phyloP scores from a whole-genome alignment of 1,284 basidiomycete species.

The Ganoderma meredithae region DNA sequence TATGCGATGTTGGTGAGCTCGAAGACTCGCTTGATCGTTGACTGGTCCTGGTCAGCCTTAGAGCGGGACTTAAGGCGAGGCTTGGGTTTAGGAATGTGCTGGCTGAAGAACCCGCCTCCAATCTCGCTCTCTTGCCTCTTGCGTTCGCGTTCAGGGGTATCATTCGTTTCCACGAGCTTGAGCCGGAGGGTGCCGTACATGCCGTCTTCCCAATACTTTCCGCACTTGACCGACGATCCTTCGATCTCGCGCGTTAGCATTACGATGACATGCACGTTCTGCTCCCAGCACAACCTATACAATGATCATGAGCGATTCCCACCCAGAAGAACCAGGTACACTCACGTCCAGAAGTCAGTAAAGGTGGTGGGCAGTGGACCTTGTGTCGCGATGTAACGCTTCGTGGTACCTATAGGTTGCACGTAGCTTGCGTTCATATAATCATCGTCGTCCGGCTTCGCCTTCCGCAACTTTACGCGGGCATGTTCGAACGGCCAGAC shows the following conservation, averaged over 20 bases:
- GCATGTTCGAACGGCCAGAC: constrained; percentile 98
- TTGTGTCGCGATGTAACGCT: constrained; percentile 95
- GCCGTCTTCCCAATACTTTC: constrained; percentile 86
- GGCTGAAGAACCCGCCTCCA: constrained; percentile 39
- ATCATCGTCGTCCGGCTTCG: constrained; percentile 69
- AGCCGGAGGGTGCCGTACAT: constrained; percentile 77
- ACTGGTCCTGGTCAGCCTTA: constrained; percentile 29
- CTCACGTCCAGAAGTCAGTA: constrained; percentile 95
- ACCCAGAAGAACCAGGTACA: constrained; percentile 32
- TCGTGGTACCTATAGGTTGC: constrained; percentile 81
- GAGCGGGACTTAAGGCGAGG: constrained; percentile 17
- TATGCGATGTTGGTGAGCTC: constrained; percentile 67
- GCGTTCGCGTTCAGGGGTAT: constrained; percentile 41
- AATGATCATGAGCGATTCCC: constrained; percentile 2
- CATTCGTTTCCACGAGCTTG: constrained; percentile 65
- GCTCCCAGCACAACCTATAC: constrained; percentile 78
- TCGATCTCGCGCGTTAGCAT: constrained; percentile 96
- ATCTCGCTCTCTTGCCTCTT: constrained; percentile 44
- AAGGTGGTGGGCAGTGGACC: constrained; percentile 93
- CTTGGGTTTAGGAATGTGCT: constrained; percentile 28
- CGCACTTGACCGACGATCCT: constrained; percentile 89
- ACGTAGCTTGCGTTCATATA: constrained; percentile 95
- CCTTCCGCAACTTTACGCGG: constrained; percentile 74
- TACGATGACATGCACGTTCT: constrained; percentile 81
- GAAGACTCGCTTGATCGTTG: constrained; percentile 75